Conservation (phyloP, 768 basidiomycete species). For the Crassisporium funariophilum region DNA sequence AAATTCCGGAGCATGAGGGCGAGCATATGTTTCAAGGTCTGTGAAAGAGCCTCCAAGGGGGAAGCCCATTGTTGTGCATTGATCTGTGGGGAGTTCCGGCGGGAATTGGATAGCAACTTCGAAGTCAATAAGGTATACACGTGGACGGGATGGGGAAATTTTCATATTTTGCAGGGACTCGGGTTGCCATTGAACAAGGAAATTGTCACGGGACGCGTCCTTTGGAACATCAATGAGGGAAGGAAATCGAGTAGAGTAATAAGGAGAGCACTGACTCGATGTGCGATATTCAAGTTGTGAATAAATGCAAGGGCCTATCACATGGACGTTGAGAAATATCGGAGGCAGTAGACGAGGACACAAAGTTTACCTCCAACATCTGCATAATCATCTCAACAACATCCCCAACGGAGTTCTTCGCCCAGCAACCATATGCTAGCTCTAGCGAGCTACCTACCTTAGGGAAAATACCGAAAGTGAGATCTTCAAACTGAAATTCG, state of each 20-base stretch:
- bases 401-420: constrained; percentile 32
- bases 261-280: constrained; percentile 22
- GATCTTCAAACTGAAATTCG: constrained; percentile 27
- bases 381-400: constrained; percentile 32
- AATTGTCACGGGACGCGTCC: constrained; percentile 34
- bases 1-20: constrained; percentile 25
- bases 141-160: constrained; percentile 21
- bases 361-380: constrained; percentile 24
- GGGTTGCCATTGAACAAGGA: constrained; percentile 32
- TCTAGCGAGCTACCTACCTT: constrained; percentile 14
- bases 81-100: constrained; percentile 10
- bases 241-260: background rate
- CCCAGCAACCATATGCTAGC: constrained; percentile 19
- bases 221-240: constrained; percentile 7
- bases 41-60: constrained; percentile 22
- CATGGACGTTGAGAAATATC: background rate
- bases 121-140: constrained; percentile 35
- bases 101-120: constrained; percentile 31
- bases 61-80: constrained; percentile 16
- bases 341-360: background rate
- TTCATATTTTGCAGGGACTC: constrained; percentile 22
- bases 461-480: constrained; percentile 31
- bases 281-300: constrained; percentile 23
- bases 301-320: constrained; percentile 23
- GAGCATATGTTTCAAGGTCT: constrained; percentile 18